Evolutionary conservation across 2,329 filamentous ascomycete species (phyloP), one percentile per base, ranked within the genome.

Genomic region (Alternaria metachromatica): DNA sequence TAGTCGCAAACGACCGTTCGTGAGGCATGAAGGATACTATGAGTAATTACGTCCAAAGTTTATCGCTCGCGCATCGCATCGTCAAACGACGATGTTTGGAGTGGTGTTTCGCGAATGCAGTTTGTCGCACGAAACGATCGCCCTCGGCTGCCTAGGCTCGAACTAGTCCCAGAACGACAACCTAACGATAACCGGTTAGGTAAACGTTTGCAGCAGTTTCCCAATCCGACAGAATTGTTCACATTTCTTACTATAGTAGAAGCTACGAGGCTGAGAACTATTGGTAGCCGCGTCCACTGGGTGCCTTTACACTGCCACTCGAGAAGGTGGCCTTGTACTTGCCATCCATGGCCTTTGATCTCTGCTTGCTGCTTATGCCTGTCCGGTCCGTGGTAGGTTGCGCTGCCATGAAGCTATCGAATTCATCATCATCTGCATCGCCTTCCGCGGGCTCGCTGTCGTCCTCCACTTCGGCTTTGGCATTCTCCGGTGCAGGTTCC

Each of bases 361-460:
- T 83, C 77, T 90, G 85, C 70, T 88, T 89, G 3, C 88, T 86
- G 44, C 85, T 82, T 48, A 91, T 90, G 0, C 95, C 95, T 12
- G 92, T 92, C 58, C 91, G 88, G 78, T 97, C 95, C 0, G 94
- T 97, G 18, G 96, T 88, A 0, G 93, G 93, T 4, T 93, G 95
- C 0, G 96, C 95, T 71, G 94, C 89, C 75, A 97, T 97, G 79
- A 99, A 96, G 69, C 91, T 91, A 76, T 98, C 95, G 76, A 98
- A 97, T 54, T 93, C 91, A 50, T 92, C 91, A 58, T 96, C 91
- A 30, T 68, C 64, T 15, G 89, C 87, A 1, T 85, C 88, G 10
- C 83, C 86, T 20, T 93, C 91, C 4, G 90, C 71, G 18, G 92
- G 92, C 2, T 91, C 89, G 74, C 91, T 88, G 3, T 87, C 87